Base-by-base conservation (phyloP, 495 filamentous ascomycete species). In the Penicillium taxi region DNA sequence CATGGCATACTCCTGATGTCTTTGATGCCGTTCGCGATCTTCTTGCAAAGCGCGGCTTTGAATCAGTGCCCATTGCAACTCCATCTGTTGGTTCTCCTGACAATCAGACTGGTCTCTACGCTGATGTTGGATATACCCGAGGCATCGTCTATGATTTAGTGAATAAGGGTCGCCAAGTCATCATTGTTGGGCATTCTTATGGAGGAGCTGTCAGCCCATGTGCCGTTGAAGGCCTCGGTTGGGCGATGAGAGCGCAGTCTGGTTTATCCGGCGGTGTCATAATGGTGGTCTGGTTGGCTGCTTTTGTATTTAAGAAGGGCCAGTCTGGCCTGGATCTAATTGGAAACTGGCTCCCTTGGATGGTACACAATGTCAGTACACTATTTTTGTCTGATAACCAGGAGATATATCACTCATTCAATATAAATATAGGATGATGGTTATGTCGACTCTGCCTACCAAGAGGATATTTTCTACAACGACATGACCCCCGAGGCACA, bases 141-240 rank as follows among this genome's bases (percentile, higher is more conserved):
- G 7, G 11, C 5, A 12, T 40, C 7, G 5, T 47, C 1, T 6
- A 30, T 12, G 16, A 37, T 9, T 17, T 45, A 15, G 35, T 32
- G 0, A 35, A 45, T 12, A 19, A 37, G 11, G 40, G 44, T 19
- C 17, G 31, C 6, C 18, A 42, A n/a, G 17, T 56, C 9, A 35
- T 58, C 25, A 33, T 74, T 8, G 66, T 72, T 1, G 48, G 55
- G 30, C 70, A 75, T 42, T 59, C 53, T 4, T 61, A 60, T 43
- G 52, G 60, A 16, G 61, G 67, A 8, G 32, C 64, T 14, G 55
- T 65, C 18, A 59, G 63, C 13, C 48, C 52, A 5, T 59, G 62
- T 18, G 70, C 67, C n/a, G 41, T 64, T 3, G 47, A 63, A 35
- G 64, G 61, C 8, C 47, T 72, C 4, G 56, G 47, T 22, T 61